These are phyloP conservation scores for Parsonsia alboflavescens DNA, from an alignment of 257 asterid genomes.

Conservation along the genomic window DNA sequence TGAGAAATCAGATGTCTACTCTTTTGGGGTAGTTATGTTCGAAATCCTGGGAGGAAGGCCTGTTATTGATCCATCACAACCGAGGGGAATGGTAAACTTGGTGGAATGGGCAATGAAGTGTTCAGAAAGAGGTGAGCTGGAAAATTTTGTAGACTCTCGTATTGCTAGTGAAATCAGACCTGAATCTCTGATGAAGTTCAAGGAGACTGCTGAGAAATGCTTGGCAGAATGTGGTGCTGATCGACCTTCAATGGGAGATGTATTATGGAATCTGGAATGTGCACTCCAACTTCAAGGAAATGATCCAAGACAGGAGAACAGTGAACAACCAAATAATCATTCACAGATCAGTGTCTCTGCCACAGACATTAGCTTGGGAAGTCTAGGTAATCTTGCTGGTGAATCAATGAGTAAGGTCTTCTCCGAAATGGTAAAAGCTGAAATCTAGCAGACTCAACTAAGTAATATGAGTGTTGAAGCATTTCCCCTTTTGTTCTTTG, in stretches of 20 bases:
- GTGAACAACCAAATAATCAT: not conserved
- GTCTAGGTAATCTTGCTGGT: slow-evolving; percentile 31
- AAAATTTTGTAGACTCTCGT: slow-evolving; percentile 23
- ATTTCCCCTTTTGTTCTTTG: not conserved
- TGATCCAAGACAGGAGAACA: slow-evolving; percentile 5
- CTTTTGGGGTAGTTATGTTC: slow-evolving; percentile 40
- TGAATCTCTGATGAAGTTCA: slow-evolving; percentile 29
- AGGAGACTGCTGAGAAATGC: slow-evolving; percentile 35
- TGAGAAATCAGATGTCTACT: slow-evolving; percentile 42
- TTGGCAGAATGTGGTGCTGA: slow-evolving; percentile 31
- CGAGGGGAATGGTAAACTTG: slow-evolving; percentile 30
- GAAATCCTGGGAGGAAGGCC: slow-evolving; percentile 41
- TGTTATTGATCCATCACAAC: slow-evolving; percentile 33
- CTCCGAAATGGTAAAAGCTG: slow-evolving; percentile 36
- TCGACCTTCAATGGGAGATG: slow-evolving; percentile 41
- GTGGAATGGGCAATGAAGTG: slow-evolving; percentile 32
- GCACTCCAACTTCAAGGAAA: slow-evolving; percentile 29
- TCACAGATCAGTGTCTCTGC: slow-evolving; percentile 12
- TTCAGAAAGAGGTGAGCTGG: slow-evolving; percentile 16
- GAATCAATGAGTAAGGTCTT: slow-evolving; percentile 36
- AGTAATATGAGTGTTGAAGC: not conserved
- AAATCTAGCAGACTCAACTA: slow-evolving; percentile 9
- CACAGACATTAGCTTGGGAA: slow-evolving; percentile 25
- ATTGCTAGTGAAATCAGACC: slow-evolving; percentile 20
- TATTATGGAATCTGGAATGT: slow-evolving; percentile 40